Percentiles rank a stretch among this genome's conserved stretches.
phyloP scores from a whole-genome alignment of 257 asterid species.

The Jasminum sambac region DNA sequence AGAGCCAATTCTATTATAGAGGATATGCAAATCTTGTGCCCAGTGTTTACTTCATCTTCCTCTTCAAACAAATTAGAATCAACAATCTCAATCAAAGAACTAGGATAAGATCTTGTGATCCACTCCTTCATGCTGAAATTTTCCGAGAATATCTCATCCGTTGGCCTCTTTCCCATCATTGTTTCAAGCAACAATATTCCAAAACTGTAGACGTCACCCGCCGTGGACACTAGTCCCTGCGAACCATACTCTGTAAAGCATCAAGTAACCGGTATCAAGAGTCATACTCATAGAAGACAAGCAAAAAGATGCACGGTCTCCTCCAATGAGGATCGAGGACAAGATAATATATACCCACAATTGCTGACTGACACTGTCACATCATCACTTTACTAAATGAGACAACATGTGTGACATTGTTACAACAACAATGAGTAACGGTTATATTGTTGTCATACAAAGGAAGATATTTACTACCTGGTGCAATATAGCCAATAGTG shows the following conservation, averaged over 20 bases:
- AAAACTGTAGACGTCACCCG: conserved; percentile 32
- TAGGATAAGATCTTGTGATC: conserved; percentile 28
- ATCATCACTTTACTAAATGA: no score
- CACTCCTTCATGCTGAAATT: conserved; percentile 25
- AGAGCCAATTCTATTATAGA: conserved; percentile 28
- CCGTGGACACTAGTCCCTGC: conserved; percentile 18
- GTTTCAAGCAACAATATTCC: conserved; percentile 34
- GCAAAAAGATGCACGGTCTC: no score
- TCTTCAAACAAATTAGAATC: conserved; percentile 22
- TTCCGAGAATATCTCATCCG: conserved; percentile 18
- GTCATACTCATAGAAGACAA: background rate
- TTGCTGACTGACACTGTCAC: no score
- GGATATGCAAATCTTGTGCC: conserved; percentile 7
- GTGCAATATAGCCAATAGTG: conserved; percentile 44
- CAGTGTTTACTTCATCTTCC: conserved; percentile 10
- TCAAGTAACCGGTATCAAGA: background rate
- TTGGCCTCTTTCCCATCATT: conserved; percentile 28
- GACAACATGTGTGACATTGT: no score
- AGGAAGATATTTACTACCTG: conserved; percentile 27
- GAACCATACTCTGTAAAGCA: conserved; percentile 20
- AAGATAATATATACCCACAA: no score
- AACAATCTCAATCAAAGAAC: conserved; percentile 24
- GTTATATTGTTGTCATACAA: no score
- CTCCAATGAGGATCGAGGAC: no score
- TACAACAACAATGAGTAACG: no score